These are phyloP conservation scores for Melanomma pulvis-pyrius DNA, from an alignment of 495 filamentous ascomycete genomes.

Conservation along the genomic window DNA sequence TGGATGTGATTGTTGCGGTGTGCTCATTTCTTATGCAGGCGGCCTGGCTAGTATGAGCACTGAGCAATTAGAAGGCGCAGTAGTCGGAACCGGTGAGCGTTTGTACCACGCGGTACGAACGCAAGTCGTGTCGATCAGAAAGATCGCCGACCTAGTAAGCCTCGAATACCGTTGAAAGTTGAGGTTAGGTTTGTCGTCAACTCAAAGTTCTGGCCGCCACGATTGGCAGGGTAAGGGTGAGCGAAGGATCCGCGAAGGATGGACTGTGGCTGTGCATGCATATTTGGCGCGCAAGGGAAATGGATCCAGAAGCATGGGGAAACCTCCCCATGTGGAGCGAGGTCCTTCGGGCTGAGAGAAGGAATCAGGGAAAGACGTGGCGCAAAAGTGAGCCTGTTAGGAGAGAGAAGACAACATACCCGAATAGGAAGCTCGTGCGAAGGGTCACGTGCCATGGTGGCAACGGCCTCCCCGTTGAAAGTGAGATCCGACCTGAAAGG, in stretches of 20 bases:
- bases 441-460: background rate
- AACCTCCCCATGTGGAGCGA: background rate
- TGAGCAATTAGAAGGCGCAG: background rate
- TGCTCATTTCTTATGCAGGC: background rate
- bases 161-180: background rate
- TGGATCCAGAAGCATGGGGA: background rate
- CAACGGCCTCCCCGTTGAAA: conserved; percentile 6
- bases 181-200: background rate
- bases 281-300: background rate
- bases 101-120: background rate
- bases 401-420: background rate
- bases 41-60: background rate
- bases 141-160: background rate
- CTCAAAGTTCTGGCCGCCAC: conserved; percentile 4
- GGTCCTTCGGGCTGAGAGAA: background rate
- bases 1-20: background rate
- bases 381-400: no score
- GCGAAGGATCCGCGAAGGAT: background rate
- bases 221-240: background rate
- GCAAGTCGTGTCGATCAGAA: background rate
- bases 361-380: background rate
- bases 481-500: background rate
- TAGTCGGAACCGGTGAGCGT: background rate
- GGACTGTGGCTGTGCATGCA: conserved; percentile 23
- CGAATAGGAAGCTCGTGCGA: background rate